A percentile compares a stretch with the other conserved stretches of the same genome.
Evolutionary conservation across 768 basidiomycete genomes (phyloP).

Genomic region (Podaxis pistillaris): DNA sequence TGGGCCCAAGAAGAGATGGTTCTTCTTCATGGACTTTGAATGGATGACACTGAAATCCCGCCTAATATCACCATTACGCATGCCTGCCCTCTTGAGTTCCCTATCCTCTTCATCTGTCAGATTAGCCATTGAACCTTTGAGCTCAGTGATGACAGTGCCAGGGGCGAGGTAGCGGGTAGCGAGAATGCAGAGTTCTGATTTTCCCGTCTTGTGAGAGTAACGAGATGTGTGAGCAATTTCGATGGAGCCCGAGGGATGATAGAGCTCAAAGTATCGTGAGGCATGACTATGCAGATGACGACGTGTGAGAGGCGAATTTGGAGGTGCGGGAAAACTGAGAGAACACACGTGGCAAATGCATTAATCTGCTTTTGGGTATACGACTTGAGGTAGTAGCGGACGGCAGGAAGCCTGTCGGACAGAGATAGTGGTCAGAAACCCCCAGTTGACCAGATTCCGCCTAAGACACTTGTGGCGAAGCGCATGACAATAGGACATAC

Average conservation of each 20-base stretch:
- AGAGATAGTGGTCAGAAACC: slow-evolving; percentile 17
- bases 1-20: slow-evolving; percentile 86
- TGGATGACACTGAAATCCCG: slow-evolving; percentile 91
- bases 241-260: slow-evolving; percentile 78
- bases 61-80: slow-evolving; percentile 73
- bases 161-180: slow-evolving; percentile 71
- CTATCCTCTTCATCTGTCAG: slow-evolving; percentile 82
- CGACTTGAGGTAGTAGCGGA: slow-evolving; percentile 73
- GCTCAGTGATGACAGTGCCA: slow-evolving; percentile 76
- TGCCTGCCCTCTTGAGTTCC: slow-evolving; percentile 81
- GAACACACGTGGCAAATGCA: slow-evolving; percentile 86
- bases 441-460: slow-evolving; percentile 18
- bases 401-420: slow-evolving; percentile 58
- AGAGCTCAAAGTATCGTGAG: slow-evolving; percentile 86
- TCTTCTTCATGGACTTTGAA: slow-evolving; percentile 89
- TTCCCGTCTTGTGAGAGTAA: slow-evolving; percentile 84
- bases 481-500: slow-evolving; percentile 45
- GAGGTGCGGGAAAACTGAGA: slow-evolving; percentile 24
- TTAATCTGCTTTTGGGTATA: slow-evolving; percentile 86
- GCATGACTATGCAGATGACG: slow-evolving; percentile 59
- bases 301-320: slow-evolving; percentile 22
- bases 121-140: slow-evolving; percentile 90
- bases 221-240: slow-evolving; percentile 89
- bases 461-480: slow-evolving; percentile 20
- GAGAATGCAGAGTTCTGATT: slow-evolving; percentile 85